Percentiles rank a stretch among this genome's conserved stretches.
These are phyloP conservation scores for Xeromyces bisporus DNA, from an alignment of 495 filamentous ascomycete species.

Conservation along the genomic window DNA sequence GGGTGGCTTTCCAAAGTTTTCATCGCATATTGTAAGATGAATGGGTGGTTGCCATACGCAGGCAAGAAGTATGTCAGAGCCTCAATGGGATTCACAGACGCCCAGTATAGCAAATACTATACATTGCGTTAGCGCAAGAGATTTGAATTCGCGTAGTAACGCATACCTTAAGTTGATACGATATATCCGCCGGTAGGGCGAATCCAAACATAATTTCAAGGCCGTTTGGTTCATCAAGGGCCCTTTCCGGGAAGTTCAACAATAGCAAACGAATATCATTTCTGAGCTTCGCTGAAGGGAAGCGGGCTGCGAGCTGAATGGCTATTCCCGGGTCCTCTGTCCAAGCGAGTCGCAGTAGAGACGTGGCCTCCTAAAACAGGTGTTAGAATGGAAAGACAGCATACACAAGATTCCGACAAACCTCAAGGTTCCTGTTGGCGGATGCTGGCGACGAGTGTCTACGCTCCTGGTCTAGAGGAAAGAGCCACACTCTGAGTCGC, in stretches of 20 bases:
- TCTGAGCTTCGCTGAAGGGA: slow-evolving; percentile 53
- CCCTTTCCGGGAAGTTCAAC: slow-evolving; percentile 67
- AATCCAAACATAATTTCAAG: slow-evolving; percentile 66
- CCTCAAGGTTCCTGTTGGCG: slow-evolving; percentile 15
- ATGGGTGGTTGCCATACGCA: slow-evolving; percentile 83
- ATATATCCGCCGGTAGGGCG: slow-evolving; percentile 58
- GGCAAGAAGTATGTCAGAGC: slow-evolving; percentile 88
- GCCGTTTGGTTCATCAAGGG: slow-evolving; percentile 58
- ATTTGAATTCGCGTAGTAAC: no score
- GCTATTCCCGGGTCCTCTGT: slow-evolving; percentile 63
- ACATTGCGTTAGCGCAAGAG: no score
- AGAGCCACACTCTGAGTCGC: slow-evolving; percentile 77
- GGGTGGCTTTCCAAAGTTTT: slow-evolving; percentile 81
- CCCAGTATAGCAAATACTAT: slow-evolving; percentile 87
- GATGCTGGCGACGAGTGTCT: slow-evolving; percentile 32
- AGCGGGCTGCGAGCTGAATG: slow-evolving; percentile 62
- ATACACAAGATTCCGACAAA: slow-evolving; percentile 9
- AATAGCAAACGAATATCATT: slow-evolving; percentile 63
- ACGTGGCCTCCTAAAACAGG: slow-evolving; percentile 18
- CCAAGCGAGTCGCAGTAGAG: slow-evolving; percentile 71
- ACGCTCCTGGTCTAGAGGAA: slow-evolving; percentile 55
- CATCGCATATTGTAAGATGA: slow-evolving; percentile 95
- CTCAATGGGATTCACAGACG: slow-evolving; percentile 79
- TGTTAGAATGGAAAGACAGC: slow-evolving; percentile 3
- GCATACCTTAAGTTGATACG: slow-evolving; percentile 65